These are phyloP conservation scores for Candida sanyaensis DNA, from an alignment of 1,139 yeast genomes.

Conservation along the genomic window DNA sequence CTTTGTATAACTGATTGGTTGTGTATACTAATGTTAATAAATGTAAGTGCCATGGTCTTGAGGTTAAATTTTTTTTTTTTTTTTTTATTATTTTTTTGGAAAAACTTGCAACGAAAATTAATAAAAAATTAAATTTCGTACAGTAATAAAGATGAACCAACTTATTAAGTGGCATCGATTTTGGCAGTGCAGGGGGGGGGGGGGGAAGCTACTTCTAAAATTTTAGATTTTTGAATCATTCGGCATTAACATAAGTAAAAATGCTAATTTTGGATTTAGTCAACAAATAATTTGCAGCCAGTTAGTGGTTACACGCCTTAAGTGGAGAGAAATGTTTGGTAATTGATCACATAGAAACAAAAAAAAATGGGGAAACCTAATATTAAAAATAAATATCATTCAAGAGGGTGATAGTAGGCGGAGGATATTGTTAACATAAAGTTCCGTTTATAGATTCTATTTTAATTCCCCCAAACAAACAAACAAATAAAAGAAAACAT, in stretches of 20 bases:
- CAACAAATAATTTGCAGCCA: neutral
- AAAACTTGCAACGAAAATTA: too few relatives aligned
- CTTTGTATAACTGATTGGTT: constrained; percentile 18
- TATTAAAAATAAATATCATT: neutral
- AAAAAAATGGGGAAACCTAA: neutral
- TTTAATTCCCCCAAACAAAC: too few relatives aligned
- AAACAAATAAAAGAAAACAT: too few relatives aligned
- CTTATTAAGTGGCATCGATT: constrained; percentile 17
- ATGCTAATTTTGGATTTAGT: neutral
- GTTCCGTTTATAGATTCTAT: too few relatives aligned
- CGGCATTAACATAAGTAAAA: constrained; percentile 11
- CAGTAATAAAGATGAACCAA: constrained; percentile 3
- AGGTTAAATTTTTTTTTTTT: too few relatives aligned
- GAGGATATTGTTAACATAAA: too few relatives aligned
- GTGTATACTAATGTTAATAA: too few relatives aligned
- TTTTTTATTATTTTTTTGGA: too few relatives aligned
- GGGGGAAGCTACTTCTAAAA: neutral
- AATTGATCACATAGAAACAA: neutral
- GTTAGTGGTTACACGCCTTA: neutral
- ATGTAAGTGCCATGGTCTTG: too few relatives aligned
- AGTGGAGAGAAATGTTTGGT: constrained; percentile 2
- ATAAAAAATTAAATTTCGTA: too few relatives aligned
- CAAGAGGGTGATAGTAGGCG: too few relatives aligned
- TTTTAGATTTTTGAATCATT: constrained; percentile 17
- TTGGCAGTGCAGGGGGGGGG: constrained; percentile 9